These are phyloP conservation scores for Diplodia sapinea DNA, from an alignment of 2,329 filamentous ascomycete species.

Conservation along the genomic window DNA sequence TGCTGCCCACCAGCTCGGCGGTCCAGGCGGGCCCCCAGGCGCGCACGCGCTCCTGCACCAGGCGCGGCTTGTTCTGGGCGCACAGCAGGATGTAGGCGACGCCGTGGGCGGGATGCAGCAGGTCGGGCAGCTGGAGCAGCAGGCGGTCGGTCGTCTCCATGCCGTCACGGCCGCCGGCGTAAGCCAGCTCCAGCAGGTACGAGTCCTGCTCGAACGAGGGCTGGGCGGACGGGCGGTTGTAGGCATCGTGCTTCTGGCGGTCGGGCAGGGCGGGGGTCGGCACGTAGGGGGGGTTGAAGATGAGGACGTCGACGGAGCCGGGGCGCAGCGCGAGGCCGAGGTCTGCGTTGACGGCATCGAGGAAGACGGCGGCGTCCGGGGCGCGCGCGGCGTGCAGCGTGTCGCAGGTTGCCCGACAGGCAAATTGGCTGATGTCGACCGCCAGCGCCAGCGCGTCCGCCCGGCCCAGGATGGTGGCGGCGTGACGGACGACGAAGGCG, in stretches of 20 bases:
- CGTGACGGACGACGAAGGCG: constrained; percentile 81
- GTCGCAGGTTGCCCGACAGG: constrained; percentile 74
- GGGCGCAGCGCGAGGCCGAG: constrained; percentile 66
- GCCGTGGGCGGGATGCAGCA: constrained; percentile 68
- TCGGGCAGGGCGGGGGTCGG: constrained; percentile 77
- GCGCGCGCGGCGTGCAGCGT: constrained; percentile 64
- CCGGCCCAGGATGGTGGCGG: constrained; percentile 73
- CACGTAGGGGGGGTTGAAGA: constrained; percentile 98
- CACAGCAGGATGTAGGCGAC: constrained; percentile 91
- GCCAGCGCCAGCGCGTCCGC: constrained; percentile 72
- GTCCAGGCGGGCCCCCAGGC: constrained; percentile 69
- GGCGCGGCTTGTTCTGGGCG: constrained; percentile 82
- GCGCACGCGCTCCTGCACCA: constrained; percentile 69
- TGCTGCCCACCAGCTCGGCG: constrained; percentile 77
- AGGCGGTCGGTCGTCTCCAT: constrained; percentile 92
- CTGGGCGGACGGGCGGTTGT: constrained; percentile 32
- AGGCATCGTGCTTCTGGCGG: constrained; percentile 50
- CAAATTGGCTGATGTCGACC: constrained; percentile 84
- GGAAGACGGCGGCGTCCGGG: constrained; percentile 51
- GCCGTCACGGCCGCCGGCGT: constrained; percentile 85
- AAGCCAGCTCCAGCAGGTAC: constrained; percentile 81
- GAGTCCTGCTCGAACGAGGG: constrained; percentile 76
- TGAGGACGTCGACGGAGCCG: constrained; percentile 74
- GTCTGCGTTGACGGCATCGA: constrained; percentile 74
- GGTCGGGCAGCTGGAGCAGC: constrained; percentile 68